A percentile compares a stretch with the other conserved stretches of the same genome.
phyloP scores from a whole-genome alignment of 768 basidiomycete species.

The Cystofilobasidium ferigula region DNA sequence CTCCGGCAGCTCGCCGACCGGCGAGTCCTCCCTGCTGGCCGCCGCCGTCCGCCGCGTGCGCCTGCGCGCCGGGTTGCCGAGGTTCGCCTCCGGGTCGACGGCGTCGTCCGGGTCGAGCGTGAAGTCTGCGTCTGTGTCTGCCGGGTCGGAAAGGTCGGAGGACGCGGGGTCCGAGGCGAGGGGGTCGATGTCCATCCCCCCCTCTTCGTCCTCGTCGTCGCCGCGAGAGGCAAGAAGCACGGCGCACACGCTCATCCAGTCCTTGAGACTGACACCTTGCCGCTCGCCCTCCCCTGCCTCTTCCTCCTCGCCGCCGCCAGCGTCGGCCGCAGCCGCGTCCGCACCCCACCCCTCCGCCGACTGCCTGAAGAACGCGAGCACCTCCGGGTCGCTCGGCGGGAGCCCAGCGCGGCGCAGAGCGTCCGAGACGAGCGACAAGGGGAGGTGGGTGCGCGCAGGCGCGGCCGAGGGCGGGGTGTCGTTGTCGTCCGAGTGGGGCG shows the following conservation, averaged over 20 bases:
- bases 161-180: no score
- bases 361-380: conserved; percentile 24
- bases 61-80: background rate
- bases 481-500: no score
- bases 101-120: background rate
- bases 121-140: background rate
- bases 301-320: background rate
- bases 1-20: conserved; percentile 7
- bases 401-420: conserved; percentile 13
- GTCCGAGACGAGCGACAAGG: conserved; percentile 16
- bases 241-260: conserved; percentile 24
- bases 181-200: background rate
- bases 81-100: conserved; percentile 8
- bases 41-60: conserved; percentile 10
- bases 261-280: conserved; percentile 9
- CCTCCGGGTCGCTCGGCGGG: conserved; percentile 6
- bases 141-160: no score
- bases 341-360: conserved; percentile 18
- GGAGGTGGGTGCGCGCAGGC: conserved; percentile 5
- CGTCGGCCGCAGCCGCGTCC: background rate
- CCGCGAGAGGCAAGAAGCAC: conserved; percentile 8
- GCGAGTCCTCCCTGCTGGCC: background rate
- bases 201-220: background rate
- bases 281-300: background rate
- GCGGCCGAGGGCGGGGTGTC: no score